Conservation (phyloP, 768 basidiomycete genomes). For the Lanmaoa rubissima region DNA sequence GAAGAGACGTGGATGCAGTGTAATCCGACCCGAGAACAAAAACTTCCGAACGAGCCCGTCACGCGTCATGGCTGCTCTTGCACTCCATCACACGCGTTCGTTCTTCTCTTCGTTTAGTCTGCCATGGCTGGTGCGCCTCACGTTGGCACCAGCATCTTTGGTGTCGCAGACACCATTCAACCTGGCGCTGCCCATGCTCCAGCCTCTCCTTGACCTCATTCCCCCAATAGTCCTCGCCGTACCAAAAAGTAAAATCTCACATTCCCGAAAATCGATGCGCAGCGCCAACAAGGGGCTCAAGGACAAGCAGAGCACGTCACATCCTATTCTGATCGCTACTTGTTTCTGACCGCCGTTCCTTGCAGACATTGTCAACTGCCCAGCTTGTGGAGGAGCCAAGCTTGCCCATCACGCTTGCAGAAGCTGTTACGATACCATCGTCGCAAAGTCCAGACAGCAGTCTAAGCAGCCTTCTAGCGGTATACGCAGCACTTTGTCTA, state of each 20-base stretch:
- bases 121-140: conserved; percentile 24
- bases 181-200: conserved; percentile 40
- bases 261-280: conserved; percentile 94
- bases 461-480: conserved; percentile 9
- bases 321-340: not conserved
- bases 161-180: conserved; percentile 26
- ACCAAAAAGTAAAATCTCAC: conserved; percentile 91
- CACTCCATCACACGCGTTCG: conserved; percentile 34
- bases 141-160: conserved; percentile 8
- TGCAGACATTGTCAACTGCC: conserved; percentile 85
- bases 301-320: conserved; percentile 76
- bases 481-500: not conserved
- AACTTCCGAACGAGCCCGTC: conserved; percentile 1
- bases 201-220: conserved; percentile 66
- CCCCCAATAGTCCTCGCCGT: conserved; percentile 89
- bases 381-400: conserved; percentile 86
- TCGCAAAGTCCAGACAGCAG: conserved; percentile 23
- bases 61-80: conserved; percentile 39
- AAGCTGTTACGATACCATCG: conserved; percentile 56
- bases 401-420: conserved; percentile 87
- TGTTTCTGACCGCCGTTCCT: conserved; percentile 5
- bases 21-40: not conserved
- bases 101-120: conserved; percentile 24
- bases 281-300: conserved; percentile 92
- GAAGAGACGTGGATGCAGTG: conserved; percentile 11